Percentiles rank a stretch among this genome's conserved stretches.
Conservation (phyloP, 2,329 filamentous ascomycete species). For the Hymenoscyphus infarciens region DNA sequence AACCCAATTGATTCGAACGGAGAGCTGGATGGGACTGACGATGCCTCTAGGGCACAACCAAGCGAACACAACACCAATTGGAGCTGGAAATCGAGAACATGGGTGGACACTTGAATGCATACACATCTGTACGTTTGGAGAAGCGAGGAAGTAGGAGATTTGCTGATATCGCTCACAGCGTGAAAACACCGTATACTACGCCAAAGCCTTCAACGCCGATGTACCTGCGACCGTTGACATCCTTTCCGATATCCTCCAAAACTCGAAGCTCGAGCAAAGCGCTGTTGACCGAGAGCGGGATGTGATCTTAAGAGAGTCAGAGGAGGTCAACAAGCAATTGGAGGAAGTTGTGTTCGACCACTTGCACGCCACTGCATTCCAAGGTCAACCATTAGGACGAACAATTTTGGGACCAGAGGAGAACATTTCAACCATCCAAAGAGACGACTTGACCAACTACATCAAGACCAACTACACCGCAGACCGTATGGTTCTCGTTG, state of each 20-base stretch:
- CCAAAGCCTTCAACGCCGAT: conserved; percentile 97
- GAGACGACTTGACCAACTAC: conserved; percentile 87
- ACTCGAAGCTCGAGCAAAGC: conserved; percentile 91
- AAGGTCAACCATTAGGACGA: conserved; percentile 91
- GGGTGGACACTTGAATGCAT: conserved; percentile 98
- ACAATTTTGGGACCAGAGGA: conserved; percentile 96
- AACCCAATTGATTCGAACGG: conserved; percentile 20
- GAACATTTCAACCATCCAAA: conserved; percentile 96
- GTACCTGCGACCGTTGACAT: conserved; percentile 97
- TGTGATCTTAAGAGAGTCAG: conserved; percentile 96
- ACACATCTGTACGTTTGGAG: conserved; percentile 79
- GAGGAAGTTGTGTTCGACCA: conserved; percentile 99
- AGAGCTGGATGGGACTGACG: conserved; percentile 24
- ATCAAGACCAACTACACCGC: conserved; percentile 99
- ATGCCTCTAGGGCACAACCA: conserved; percentile 72
- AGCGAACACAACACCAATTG: conserved; percentile 92
- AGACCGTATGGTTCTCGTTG: conserved; percentile 98
- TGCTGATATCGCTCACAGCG: conserved; percentile 52
- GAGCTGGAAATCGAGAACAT: conserved; percentile 99
- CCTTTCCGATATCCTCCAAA: conserved; percentile 97
- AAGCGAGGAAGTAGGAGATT: conserved; percentile 10
- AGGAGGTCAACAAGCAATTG: conserved; percentile 99
- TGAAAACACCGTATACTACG: conserved; percentile 99
- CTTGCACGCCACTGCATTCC: conserved; percentile 96
- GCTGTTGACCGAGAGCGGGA: conserved; percentile 98